These are phyloP conservation scores for Candida chauliodis DNA, from an alignment of 805 yeast species.

Conservation along the genomic window DNA sequence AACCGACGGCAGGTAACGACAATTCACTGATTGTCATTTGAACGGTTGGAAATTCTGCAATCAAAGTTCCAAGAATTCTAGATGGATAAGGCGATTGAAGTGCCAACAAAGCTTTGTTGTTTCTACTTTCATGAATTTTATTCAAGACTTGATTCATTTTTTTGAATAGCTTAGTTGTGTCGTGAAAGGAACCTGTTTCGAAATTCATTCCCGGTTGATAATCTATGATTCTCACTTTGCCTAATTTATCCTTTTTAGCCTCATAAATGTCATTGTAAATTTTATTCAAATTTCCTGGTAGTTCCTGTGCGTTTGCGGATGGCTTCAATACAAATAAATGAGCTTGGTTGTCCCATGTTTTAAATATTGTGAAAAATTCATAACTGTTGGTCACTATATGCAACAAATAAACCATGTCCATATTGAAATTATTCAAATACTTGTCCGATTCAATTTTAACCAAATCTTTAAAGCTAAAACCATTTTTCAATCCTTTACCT, in stretches of 20 bases:
- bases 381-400: slow-evolving; percentile 73
- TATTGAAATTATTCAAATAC: slow-evolving; percentile 53
- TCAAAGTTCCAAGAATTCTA: slow-evolving; percentile 45
- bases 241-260: slow-evolving; percentile 44
- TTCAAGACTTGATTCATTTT: slow-evolving; percentile 52
- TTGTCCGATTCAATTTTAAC: slow-evolving; percentile 44
- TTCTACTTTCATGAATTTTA: slow-evolving; percentile 55
- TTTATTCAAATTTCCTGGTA: slow-evolving; percentile 52
- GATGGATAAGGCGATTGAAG: slow-evolving; percentile 67
- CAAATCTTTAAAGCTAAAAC: slow-evolving; percentile 66
- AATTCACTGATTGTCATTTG: slow-evolving; percentile 57
- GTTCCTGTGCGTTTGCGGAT: slow-evolving; percentile 58
- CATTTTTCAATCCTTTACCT: slow-evolving; percentile 80
- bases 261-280: slow-evolving; percentile 53
- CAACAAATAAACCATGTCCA: slow-evolving; percentile 60
- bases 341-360: slow-evolving; percentile 55
- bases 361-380: slow-evolving; percentile 66
- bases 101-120: slow-evolving; percentile 60
- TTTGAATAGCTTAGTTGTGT: slow-evolving; percentile 51
- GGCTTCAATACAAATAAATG: slow-evolving; percentile 65
- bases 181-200: slow-evolving; percentile 53
- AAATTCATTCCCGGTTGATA: slow-evolving; percentile 54
- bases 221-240: slow-evolving; percentile 44
- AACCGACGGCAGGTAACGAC: slow-evolving; percentile 69
- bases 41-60: slow-evolving; percentile 60